Base-by-base conservation (phyloP, 257 asterid species). In the Nicotiana obtusifolia region DNA sequence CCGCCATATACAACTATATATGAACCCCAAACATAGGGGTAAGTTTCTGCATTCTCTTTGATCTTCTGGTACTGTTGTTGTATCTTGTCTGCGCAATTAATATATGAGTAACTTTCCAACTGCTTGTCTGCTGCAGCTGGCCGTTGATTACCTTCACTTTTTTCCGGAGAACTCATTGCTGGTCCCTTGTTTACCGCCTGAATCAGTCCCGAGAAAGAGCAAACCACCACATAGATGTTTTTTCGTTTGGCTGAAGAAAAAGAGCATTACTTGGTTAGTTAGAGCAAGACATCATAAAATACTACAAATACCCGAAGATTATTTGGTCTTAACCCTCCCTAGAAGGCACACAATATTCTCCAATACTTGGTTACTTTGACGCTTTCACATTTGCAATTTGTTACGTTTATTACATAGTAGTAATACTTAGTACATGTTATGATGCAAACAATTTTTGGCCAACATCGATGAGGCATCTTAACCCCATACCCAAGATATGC, bases 11-110 rank as follows among this genome's bases (percentile, higher is more conserved):
- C 97, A 69, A 93, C 86, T 52, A 88, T 86, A 65, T 93, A 95
- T 2, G 98, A 95, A 71, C 88, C 97, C 98, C 98, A 95, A 17
- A 95, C 99, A 41, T 91, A 95, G 4, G 99, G 98, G 75, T 91
- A 95, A 1, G 97, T 84, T 83, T 92, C 91, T 66, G 97, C 97
- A 84, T 95, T 87, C 81, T 88, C 94, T 83, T 87, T 95, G 26
- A 88, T 87, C 71, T 81, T 90, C 28, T 73, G 49, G 59, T 90
- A 92, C 52, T 80, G 88, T 66, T 85, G 89, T 77, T 84, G 84
- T 76, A 93, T 82, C 84, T 44, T 82, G 52, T 82, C 88, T 30
- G 79, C 81, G 93, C 85, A 92, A 20, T 89, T 89, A 16, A 31
- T 65, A 49, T 81, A 71, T 41, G 77, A 79, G 24, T 77, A 56